Evolutionary conservation across 106 monocot genomes (phyloP).

Genomic region (Gastrodia elata): DNA sequence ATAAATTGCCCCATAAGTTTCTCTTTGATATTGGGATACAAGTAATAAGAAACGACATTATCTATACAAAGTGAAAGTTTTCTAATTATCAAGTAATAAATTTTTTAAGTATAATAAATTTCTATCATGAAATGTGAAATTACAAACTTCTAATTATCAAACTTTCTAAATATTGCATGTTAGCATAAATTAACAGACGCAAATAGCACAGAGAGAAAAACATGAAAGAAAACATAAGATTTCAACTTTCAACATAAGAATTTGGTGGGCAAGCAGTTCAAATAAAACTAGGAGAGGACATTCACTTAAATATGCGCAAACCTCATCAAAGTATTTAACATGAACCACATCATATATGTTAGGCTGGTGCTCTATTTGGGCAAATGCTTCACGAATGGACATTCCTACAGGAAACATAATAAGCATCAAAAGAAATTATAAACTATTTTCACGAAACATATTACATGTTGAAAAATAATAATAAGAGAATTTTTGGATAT

Average conservation of each 20-base stretch:
- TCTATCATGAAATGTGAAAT: neutral
- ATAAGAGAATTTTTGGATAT: too few relatives aligned
- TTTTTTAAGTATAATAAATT: too few relatives aligned
- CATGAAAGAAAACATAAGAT: neutral
- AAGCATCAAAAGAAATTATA: neutral
- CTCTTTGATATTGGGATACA: neutral
- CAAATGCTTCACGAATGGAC: constrained; percentile 88
- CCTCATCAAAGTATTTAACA: constrained; percentile 94
- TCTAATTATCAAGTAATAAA: too few relatives aligned
- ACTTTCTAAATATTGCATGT: neutral
- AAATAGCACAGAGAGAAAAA: neutral
- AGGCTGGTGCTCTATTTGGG: constrained; percentile 77
- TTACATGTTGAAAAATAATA: neutral
- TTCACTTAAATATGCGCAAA: constrained; percentile 12
- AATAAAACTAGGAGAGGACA: neutral
- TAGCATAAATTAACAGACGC: neutral
- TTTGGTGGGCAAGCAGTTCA: neutral
- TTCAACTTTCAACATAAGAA: neutral
- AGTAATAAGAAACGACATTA: too few relatives aligned
- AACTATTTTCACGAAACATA: neutral
- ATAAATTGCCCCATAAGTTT: neutral
- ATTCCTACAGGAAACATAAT: constrained; percentile 44
- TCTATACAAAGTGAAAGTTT: too few relatives aligned
- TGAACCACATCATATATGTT: constrained; percentile 96
- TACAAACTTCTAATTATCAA: neutral